Conservation (phyloP, 164 flowering plant species). For the Malania oleifera region DNA sequence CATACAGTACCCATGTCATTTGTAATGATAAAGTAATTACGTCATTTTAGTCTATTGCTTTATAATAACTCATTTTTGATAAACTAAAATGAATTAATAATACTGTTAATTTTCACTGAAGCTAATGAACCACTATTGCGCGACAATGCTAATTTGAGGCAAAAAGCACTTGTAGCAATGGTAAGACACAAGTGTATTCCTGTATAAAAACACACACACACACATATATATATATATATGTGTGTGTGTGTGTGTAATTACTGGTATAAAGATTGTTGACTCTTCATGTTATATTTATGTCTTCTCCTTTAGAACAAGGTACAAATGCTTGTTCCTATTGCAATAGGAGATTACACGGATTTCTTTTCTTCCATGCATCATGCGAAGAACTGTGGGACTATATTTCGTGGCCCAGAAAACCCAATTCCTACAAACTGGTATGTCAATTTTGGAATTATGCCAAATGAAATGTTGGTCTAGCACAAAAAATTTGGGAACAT, state of each 20-base stretch:
- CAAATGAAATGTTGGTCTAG: background rate
- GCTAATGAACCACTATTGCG: conserved; percentile 76
- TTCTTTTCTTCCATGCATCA: conserved; percentile 91
- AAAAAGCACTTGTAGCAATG: conserved; percentile 69
- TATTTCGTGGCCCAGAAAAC: conserved; percentile 84
- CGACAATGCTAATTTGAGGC: conserved; percentile 64
- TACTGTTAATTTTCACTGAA: conserved; percentile 25
- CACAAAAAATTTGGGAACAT: background rate
- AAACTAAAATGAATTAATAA: background rate
- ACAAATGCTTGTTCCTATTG: conserved; percentile 74
- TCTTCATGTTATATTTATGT: background rate
- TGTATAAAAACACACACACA: no score
- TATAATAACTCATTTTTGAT: background rate
- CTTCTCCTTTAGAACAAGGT: conserved; percentile 45
- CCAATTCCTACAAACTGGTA: conserved; percentile 80
- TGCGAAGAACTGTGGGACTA: conserved; percentile 86
- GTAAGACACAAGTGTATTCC: conserved; percentile 25
- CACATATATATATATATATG: no score
- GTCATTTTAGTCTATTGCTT: background rate
- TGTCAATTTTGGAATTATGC: conserved; percentile 7
- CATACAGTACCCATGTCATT: no score
- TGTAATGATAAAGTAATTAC: no score
- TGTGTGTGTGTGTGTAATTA: no score
- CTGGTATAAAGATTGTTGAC: background rate
- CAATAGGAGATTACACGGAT: conserved; percentile 87